Base-by-base conservation (phyloP, 2,329 filamentous ascomycete genomes). In the Trichophyton mentagrophytes region DNA sequence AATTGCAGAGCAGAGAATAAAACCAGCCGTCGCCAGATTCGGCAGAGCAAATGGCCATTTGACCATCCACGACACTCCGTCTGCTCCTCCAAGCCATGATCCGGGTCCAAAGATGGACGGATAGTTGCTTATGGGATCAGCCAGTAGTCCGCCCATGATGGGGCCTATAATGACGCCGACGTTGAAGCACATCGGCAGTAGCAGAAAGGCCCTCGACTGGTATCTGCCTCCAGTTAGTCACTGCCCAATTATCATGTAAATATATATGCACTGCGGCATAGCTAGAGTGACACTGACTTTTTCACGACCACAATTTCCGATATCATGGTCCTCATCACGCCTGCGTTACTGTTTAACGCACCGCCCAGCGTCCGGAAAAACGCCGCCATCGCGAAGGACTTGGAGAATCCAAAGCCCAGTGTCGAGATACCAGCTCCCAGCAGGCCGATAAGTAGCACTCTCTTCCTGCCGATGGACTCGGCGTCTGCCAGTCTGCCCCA, bases 401-500 rank as follows among this genome's bases (percentile, higher is more conserved):
- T 77, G 2, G 84, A 84, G 66, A 89, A 86, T 0, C 86, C 87
- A 67, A 89, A 88, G 0, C 85, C 86, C 20, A 88, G 67, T 61
- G 82, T 83, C 2, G 84, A 83, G 6, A 88, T 69, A 65, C 79
- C 79, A 0, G 85, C 90, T 0, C 90, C 90, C 1, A 84, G 67
- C 30, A 95, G 74, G 0, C 90, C 90, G 59, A 95, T 83, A 59
- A 95, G 74, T 17, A 96, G 77, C 13, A 93, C 88, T 15, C 80
- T 81, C 73, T 95, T 95, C 57, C 90, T 81, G 0, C 90, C 90
- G 61, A 82, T 80, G 60, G 75, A 77, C 42, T 82, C 81, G 5
- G 86, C 84, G 67, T 85, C 83, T 1, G 82, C 82, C 2, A 90
- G 74, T 0, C 86, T 79, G 0, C 90, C 90, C 90, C 90, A 95